Percentiles rank a stretch among this genome's conserved stretches.
These are phyloP conservation scores for Aspergillus ostianus DNA, from an alignment of 495 filamentous ascomycete genomes.

Conservation along the genomic window DNA sequence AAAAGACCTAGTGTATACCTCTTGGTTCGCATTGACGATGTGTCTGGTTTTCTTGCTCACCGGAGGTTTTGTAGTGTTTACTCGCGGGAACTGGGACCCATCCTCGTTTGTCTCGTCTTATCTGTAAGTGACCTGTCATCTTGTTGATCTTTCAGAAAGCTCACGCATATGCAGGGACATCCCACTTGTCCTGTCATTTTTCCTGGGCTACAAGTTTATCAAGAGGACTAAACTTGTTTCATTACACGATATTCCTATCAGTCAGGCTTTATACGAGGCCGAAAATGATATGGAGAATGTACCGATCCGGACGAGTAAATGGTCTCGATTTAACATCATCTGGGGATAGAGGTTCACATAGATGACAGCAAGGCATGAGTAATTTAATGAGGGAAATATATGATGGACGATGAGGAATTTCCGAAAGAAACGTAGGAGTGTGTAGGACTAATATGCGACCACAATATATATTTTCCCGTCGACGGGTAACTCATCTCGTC, in stretches of 20 bases:
- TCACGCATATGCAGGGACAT: conserved; percentile 30
- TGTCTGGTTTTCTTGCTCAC: conserved; percentile 55
- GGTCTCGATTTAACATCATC: conserved; percentile 29
- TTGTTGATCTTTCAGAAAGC: not conserved
- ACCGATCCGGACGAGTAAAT: conserved; percentile 22
- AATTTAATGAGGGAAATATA: too few relatives aligned
- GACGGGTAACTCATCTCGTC: too few relatives aligned
- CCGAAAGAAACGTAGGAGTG: too few relatives aligned
- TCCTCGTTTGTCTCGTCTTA: conserved; percentile 37
- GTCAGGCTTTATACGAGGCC: conserved; percentile 32
- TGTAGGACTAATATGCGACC: too few relatives aligned
- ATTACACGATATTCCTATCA: conserved; percentile 31
- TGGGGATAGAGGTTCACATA: conserved; percentile 22
- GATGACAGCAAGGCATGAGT: too few relatives aligned
- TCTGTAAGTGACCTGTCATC: conserved; percentile 25
- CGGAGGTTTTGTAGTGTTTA: conserved; percentile 63
- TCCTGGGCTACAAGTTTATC: conserved; percentile 40
- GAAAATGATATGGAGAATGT: conserved; percentile 33
- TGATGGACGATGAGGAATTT: too few relatives aligned
- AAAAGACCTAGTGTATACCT: conserved; percentile 42
- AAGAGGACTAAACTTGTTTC: conserved; percentile 35
- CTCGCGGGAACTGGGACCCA: conserved; percentile 34
- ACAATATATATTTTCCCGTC: too few relatives aligned
- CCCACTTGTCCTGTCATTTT: conserved; percentile 43
- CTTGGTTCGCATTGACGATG: conserved; percentile 49